Evolutionary conservation across 2,329 filamentous ascomycete species (phyloP).

Genomic region (Monosporascus sp.): DNA sequence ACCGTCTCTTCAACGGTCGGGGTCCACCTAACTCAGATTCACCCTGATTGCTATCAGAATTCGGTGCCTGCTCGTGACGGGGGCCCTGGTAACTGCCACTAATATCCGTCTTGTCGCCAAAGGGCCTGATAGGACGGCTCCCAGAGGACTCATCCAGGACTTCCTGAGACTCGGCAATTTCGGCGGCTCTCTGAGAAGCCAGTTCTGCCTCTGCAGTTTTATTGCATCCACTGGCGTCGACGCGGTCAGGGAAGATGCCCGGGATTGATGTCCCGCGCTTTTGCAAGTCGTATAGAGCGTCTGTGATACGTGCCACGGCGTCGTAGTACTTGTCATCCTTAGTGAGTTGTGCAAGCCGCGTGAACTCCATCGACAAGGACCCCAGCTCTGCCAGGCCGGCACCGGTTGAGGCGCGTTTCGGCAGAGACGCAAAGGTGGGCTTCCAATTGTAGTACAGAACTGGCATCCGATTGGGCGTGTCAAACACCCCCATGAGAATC

Average conservation of each 20-base stretch:
- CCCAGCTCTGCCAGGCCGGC: constrained; percentile 69
- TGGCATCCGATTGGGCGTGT: constrained; percentile 92
- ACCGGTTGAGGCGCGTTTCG: constrained; percentile 53
- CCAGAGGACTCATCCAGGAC: background rate
- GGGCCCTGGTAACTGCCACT: background rate
- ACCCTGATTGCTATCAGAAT: background rate
- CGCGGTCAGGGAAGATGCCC: constrained; percentile 72
- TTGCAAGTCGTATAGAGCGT: constrained; percentile 73
- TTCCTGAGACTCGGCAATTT: constrained; percentile 11
- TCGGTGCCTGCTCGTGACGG: background rate
- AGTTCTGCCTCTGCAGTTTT: constrained; percentile 40
- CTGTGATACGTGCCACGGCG: constrained; percentile 78
- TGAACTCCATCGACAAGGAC: constrained; percentile 83
- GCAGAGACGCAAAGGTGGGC: constrained; percentile 57
- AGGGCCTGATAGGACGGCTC: background rate
- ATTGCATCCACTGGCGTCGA: constrained; percentile 80
- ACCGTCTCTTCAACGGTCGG: background rate
- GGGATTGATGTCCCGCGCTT: constrained; percentile 62
- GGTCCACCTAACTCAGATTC: background rate
- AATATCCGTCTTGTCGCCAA: background rate
- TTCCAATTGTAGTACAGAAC: constrained; percentile 75
- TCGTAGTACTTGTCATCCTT: constrained; percentile 82
- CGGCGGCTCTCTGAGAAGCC: constrained; percentile 25
- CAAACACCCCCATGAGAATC: constrained; percentile 67
- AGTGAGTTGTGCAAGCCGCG: constrained; percentile 80